Percentiles rank a stretch among this genome's conserved stretches.
These are phyloP conservation scores for Fragaria ananassa DNA, from an alignment of 306 rosid species.

Conservation along the genomic window DNA sequence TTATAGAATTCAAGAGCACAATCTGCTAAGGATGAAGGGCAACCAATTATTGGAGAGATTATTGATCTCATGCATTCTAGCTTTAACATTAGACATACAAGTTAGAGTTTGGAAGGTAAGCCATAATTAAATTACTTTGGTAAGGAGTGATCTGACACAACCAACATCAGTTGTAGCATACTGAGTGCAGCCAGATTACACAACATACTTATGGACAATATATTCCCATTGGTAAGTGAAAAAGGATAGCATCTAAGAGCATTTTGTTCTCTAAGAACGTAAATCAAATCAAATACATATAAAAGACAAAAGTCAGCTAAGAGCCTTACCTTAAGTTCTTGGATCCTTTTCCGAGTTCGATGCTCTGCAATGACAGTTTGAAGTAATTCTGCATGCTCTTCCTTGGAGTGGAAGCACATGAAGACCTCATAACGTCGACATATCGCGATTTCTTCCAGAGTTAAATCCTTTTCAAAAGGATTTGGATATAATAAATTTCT, in stretches of 20 bases:
- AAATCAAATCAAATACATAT: neutral
- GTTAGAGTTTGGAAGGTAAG: neutral
- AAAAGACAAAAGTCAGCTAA: neutral
- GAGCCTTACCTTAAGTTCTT: conserved; percentile 78
- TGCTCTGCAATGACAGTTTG: conserved; percentile 58
- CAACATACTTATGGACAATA: neutral
- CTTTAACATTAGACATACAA: neutral
- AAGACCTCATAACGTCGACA: conserved; percentile 69
- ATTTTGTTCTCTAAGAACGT: neutral
- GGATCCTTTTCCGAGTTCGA: conserved; percentile 61
- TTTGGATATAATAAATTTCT: conserved; percentile 75
- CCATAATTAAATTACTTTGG: neutral
- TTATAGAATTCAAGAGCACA: neutral
- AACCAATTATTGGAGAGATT: neutral
- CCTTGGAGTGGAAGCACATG: conserved; percentile 91
- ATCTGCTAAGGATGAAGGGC: neutral
- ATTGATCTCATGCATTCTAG: neutral
- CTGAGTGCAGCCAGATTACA: no score
- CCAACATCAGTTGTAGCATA: neutral
- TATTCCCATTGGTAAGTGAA: conserved; percentile 10
- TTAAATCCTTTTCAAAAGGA: conserved; percentile 71
- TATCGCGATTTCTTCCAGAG: conserved; percentile 67
- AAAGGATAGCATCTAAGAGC: neutral
- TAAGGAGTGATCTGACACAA: neutral
- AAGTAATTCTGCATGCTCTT: conserved; percentile 76